phyloP scores from a whole-genome alignment of 176 grass and related monocot species.

The Triticum aestivum region DNA sequence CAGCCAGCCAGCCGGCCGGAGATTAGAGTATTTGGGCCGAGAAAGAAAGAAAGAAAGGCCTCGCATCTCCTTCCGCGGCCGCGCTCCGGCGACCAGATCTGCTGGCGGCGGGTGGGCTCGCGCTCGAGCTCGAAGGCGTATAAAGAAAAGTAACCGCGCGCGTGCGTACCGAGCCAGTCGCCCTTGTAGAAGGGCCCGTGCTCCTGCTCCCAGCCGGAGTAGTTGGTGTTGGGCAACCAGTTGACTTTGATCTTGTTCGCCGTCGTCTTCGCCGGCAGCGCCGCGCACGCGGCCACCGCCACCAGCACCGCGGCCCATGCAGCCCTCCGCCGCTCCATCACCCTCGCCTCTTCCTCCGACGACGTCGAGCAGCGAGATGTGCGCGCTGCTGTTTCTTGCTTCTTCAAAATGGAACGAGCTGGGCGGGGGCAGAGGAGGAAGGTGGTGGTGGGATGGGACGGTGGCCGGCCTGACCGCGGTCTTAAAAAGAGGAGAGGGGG shows the following conservation, averaged over 20 bases:
- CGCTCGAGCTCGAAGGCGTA: background rate
- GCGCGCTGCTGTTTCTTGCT: background rate
- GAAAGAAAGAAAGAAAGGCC: background rate
- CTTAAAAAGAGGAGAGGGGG: background rate
- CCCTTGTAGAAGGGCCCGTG: conserved; percentile 90
- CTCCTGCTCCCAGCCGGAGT: conserved; percentile 68
- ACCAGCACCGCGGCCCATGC: conserved; percentile 28
- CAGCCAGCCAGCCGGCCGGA: background rate
- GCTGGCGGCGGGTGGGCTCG: background rate
- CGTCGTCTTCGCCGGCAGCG: conserved; percentile 27
- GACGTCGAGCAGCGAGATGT: background rate
- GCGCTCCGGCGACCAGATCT: conserved; percentile 23
- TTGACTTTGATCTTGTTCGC: conserved; percentile 76
- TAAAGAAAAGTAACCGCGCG: background rate
- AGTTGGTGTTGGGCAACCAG: conserved; percentile 76
- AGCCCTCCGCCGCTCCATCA: background rate
- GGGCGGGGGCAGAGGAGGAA: background rate
- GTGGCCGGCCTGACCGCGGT: background rate
- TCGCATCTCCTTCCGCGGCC: background rate
- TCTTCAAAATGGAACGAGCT: background rate
- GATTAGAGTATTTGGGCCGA: background rate
- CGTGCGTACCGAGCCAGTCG: conserved; percentile 81
- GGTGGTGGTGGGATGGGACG: background rate
- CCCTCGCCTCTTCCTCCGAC: background rate
- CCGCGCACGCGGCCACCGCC: conserved; percentile 31